These are phyloP conservation scores for Rhodotorula sp. DNA, from an alignment of 1,284 basidiomycete species.

Conservation along the genomic window DNA sequence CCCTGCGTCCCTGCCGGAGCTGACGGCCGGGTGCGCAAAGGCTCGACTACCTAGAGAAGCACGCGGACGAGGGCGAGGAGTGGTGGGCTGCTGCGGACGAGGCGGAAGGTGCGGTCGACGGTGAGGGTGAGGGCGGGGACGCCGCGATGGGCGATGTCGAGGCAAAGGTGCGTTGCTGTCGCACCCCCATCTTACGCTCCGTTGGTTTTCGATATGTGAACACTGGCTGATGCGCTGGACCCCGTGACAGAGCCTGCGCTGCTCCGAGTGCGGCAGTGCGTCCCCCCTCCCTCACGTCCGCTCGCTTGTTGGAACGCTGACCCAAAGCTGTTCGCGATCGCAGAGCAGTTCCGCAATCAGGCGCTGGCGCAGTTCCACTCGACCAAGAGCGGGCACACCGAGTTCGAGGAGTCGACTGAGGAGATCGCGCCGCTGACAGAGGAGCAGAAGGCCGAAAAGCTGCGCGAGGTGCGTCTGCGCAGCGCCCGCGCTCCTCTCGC, in stretches of 20 bases:
- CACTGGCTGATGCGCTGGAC: too few relatives aligned
- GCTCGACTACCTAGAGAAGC: conserved; percentile 38
- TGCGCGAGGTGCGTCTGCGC: conserved; percentile 64
- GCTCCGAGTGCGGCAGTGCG: conserved; percentile 35
- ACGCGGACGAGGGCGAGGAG: conserved; percentile 22
- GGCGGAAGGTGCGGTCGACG: too few relatives aligned
- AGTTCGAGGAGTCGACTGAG: conserved; percentile 73
- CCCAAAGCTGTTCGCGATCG: too few relatives aligned
- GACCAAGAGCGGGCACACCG: conserved; percentile 74
- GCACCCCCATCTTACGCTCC: too few relatives aligned
- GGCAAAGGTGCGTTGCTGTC: conserved; percentile 26
- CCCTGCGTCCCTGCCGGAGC: not conserved
- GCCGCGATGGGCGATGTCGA: conserved; percentile 18
- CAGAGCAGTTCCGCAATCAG: conserved; percentile 32
- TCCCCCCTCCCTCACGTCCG: not conserved
- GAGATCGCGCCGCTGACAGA: conserved; percentile 94
- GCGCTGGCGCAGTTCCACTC: conserved; percentile 35
- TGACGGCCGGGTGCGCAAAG: not conserved
- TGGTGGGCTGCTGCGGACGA: too few relatives aligned
- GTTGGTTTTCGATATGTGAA: too few relatives aligned
- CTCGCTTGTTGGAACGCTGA: not conserved
- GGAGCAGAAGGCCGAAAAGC: conserved; percentile 83
- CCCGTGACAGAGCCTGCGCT: conserved; percentile 23
- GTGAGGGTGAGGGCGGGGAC: not conserved
- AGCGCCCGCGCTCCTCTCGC: not conserved